Evolutionary conservation across 2,329 filamentous ascomycete genomes (phyloP).

Genomic region (Phyllosticta paracitricarpa): DNA sequence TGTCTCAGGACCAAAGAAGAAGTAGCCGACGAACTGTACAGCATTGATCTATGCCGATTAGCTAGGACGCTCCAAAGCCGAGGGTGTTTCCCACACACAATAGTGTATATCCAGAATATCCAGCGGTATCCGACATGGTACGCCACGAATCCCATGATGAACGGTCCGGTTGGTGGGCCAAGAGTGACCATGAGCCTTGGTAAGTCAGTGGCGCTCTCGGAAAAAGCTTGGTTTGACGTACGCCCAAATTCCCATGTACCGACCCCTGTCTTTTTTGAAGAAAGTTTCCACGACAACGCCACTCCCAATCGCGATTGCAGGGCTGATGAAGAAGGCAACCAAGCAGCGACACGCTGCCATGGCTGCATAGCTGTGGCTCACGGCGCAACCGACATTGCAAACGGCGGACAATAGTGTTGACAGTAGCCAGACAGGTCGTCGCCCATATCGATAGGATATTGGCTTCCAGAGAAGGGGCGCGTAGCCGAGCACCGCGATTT

Average conservation of each 20-base stretch:
- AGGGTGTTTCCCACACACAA: slow-evolving; percentile 19
- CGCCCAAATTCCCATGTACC: slow-evolving; percentile 51
- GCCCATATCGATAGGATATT: slow-evolving; percentile 43
- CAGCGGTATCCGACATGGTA: slow-evolving; percentile 45
- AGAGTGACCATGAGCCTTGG: slow-evolving; percentile 36
- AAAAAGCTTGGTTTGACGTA: background rate
- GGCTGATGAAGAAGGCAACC: slow-evolving; percentile 46
- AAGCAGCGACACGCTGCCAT: slow-evolving; percentile 45
- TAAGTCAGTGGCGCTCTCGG: background rate
- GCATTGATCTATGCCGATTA: slow-evolving; percentile 38
- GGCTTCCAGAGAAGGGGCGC: slow-evolving; percentile 49
- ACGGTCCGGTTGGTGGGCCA: slow-evolving; percentile 35
- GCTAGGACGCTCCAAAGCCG: background rate
- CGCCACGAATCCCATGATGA: slow-evolving; percentile 38
- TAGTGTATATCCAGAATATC: slow-evolving; percentile 50
- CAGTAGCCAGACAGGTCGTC: slow-evolving; percentile 45
- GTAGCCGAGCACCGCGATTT: slow-evolving; percentile 44
- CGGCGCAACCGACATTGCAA: slow-evolving; percentile 46
- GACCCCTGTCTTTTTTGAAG: slow-evolving; percentile 45
- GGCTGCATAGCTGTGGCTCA: slow-evolving; percentile 38
- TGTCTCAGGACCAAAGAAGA: slow-evolving; percentile 47
- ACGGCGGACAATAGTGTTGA: slow-evolving; percentile 38
- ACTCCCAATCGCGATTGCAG: slow-evolving; percentile 45
- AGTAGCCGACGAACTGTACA: slow-evolving; percentile 46
- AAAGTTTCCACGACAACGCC: slow-evolving; percentile 49